Percentiles rank a stretch among this genome's conserved stretches.
Conservation (phyloP, 2,329 filamentous ascomycete genomes). For the Incumbomyces delicatus region DNA sequence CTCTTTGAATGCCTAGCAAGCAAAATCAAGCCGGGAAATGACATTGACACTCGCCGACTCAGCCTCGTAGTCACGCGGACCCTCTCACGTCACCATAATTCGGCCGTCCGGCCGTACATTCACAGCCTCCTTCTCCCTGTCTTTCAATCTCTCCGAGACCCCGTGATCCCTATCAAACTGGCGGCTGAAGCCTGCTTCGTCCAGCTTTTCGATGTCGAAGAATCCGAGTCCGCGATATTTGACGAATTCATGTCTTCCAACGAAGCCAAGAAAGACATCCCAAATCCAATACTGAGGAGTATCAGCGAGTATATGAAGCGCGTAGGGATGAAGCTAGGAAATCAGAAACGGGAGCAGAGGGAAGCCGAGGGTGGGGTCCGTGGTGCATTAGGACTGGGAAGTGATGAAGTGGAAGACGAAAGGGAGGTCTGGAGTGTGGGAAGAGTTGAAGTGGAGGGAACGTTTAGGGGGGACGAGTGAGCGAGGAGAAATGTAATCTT, state of each 20-base stretch:
- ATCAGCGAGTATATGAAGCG: constrained; percentile 98
- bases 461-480: background rate
- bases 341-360: constrained; percentile 75
- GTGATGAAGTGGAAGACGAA: constrained; percentile 90
- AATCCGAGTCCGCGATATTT: constrained; percentile 76
- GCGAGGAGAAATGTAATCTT: too few species aligned
- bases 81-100: constrained; percentile 65
- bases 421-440: constrained; percentile 93
- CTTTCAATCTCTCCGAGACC: constrained; percentile 82
- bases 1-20: constrained; percentile 70
- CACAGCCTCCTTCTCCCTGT: constrained; percentile 69
- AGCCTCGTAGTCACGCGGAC: constrained; percentile 82
- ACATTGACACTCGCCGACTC: constrained; percentile 74
- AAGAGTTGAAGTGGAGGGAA: constrained; percentile 62
- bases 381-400: constrained; percentile 73
- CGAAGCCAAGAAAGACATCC: constrained; percentile 45
- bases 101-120: constrained; percentile 63
- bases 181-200: constrained; percentile 92
- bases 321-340: constrained; percentile 73
- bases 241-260: constrained; percentile 72
- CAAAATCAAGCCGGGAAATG: constrained; percentile 65
- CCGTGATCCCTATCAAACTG: constrained; percentile 89
- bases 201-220: constrained; percentile 78
- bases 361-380: constrained; percentile 77
- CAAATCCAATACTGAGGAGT: constrained; percentile 66